A percentile compares a stretch with the other conserved stretches of the same genome.
phyloP scores from a whole-genome alignment of 805 yeast genomes.

The Alloascoidea hylecoeti region DNA sequence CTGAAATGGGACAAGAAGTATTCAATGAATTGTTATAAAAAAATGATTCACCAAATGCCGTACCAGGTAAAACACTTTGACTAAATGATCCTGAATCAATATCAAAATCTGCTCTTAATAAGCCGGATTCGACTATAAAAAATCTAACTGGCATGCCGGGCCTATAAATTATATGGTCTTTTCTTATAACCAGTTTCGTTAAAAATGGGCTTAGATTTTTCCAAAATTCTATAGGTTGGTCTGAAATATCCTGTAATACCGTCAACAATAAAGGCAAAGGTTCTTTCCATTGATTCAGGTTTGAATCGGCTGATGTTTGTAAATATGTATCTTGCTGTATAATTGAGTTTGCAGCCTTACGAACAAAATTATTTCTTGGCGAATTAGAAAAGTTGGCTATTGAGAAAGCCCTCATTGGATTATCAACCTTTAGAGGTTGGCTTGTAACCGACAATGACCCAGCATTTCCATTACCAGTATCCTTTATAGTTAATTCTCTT shows the following conservation, averaged over 20 bases:
- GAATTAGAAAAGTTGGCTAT: slow-evolving; percentile 8
- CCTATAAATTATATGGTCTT: slow-evolving; percentile 29
- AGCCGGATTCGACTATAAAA: slow-evolving; percentile 45
- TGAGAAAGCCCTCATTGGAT: no score
- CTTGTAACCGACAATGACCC: slow-evolving; percentile 3
- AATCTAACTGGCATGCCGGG: slow-evolving; percentile 34
- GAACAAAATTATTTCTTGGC: slow-evolving; percentile 13
- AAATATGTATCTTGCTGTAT: slow-evolving; percentile 16
- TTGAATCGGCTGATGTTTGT: no score
- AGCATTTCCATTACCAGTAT: slow-evolving; percentile 3
- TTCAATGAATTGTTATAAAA: not conserved
- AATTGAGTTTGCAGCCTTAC: slow-evolving; percentile 17
- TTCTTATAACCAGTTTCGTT: slow-evolving; percentile 29
- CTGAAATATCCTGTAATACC: slow-evolving; percentile 46
- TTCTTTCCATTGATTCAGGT: slow-evolving; percentile 24
- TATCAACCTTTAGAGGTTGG: slow-evolving; percentile 3
- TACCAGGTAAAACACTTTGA: slow-evolving; percentile 50
- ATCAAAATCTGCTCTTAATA: slow-evolving; percentile 34
- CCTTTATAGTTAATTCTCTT: not conserved
- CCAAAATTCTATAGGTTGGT: slow-evolving; percentile 46
- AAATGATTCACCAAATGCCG: slow-evolving; percentile 50
- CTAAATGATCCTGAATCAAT: slow-evolving; percentile 30
- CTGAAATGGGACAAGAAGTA: slow-evolving; percentile 22
- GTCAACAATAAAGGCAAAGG: slow-evolving; percentile 56
- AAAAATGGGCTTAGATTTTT: slow-evolving; percentile 41